A percentile compares a stretch with the other conserved stretches of the same genome.
phyloP scores from a whole-genome alignment of 2,329 filamentous ascomycete genomes.

The Aspergillus viridinutans region DNA sequence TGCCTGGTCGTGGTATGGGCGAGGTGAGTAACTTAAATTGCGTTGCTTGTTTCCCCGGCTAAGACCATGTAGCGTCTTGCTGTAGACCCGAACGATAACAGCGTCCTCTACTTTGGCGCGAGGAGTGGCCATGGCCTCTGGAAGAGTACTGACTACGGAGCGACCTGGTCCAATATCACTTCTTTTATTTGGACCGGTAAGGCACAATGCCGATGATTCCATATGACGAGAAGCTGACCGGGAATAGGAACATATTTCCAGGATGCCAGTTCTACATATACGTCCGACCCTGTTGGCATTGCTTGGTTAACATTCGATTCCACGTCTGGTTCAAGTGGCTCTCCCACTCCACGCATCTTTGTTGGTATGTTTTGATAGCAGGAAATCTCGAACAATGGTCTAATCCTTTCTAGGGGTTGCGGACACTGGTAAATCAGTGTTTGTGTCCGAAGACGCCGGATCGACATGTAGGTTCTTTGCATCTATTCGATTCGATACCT shows the following conservation, averaged over 20 bases:
- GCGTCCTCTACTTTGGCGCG: constrained; percentile 56
- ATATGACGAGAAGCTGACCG: background rate
- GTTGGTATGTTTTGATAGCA: constrained; percentile 40
- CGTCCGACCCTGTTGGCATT: constrained; percentile 47
- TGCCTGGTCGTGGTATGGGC: constrained; percentile 58
- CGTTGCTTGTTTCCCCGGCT: background rate
- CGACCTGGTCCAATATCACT: constrained; percentile 50
- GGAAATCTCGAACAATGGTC: background rate
- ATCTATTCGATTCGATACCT: too few species aligned
- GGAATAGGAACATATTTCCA: constrained; percentile 45
- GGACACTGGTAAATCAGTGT: constrained; percentile 53
- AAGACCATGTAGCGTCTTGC: constrained; percentile 42
- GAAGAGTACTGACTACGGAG: constrained; percentile 56
- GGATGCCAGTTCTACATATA: constrained; percentile 45
- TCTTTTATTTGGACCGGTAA: constrained; percentile 44
- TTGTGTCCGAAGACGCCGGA: constrained; percentile 52
- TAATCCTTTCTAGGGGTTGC: constrained; percentile 26
- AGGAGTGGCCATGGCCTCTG: constrained; percentile 57
- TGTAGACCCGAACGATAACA: constrained; percentile 54
- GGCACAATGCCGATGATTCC: background rate
- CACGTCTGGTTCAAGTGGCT: constrained; percentile 44
- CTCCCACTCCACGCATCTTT: constrained; percentile 54
- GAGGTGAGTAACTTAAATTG: constrained; percentile 29
- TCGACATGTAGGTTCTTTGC: constrained; percentile 46
- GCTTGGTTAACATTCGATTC: constrained; percentile 55